These are phyloP conservation scores for Cucurbitaria berberidis DNA, from an alignment of 2,329 filamentous ascomycete species.

Conservation along the genomic window DNA sequence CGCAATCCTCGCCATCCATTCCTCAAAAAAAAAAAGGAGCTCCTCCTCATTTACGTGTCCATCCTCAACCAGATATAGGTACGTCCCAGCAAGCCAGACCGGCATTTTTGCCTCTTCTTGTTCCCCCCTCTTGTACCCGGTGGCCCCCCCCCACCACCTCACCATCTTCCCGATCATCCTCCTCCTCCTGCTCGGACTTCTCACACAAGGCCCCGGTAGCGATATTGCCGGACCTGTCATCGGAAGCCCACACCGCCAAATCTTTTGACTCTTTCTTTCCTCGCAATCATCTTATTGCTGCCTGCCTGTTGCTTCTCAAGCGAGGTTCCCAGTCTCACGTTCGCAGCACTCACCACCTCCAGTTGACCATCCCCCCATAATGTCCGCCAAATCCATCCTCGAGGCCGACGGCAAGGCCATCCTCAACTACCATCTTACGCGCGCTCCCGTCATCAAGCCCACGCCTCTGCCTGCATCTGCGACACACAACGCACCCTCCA, in stretches of 20 bases:
- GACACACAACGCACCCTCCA: constrained; percentile 91
- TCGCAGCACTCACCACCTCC: constrained; percentile 32
- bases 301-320: constrained; percentile 18
- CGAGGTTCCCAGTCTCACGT: constrained; percentile 14
- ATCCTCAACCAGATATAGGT: constrained; percentile 43
- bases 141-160: too few species aligned
- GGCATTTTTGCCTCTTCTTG: constrained; percentile 16
- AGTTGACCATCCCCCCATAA: constrained; percentile 54
- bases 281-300: constrained; percentile 17
- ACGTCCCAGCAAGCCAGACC: constrained; percentile 32
- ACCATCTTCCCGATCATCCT: constrained; percentile 23
- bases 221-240: constrained; percentile 23
- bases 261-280: constrained; percentile 1
- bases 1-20: constrained; percentile 20
- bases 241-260: constrained; percentile 11
- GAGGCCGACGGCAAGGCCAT: constrained; percentile 99
- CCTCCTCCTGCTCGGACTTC: constrained; percentile 24
- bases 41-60: constrained; percentile 16
- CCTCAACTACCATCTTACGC: constrained; percentile 99
- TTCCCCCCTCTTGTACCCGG: too few species aligned
- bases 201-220: constrained; percentile 20
- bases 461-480: constrained; percentile 83
- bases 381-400: constrained; percentile 96
- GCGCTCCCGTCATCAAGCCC: constrained; percentile 96
- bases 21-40: too few species aligned